A percentile compares a stretch with the other conserved stretches of the same genome.
phyloP scores from a whole-genome alignment of 345 rosid species.

The Arabis hirsuta region DNA sequence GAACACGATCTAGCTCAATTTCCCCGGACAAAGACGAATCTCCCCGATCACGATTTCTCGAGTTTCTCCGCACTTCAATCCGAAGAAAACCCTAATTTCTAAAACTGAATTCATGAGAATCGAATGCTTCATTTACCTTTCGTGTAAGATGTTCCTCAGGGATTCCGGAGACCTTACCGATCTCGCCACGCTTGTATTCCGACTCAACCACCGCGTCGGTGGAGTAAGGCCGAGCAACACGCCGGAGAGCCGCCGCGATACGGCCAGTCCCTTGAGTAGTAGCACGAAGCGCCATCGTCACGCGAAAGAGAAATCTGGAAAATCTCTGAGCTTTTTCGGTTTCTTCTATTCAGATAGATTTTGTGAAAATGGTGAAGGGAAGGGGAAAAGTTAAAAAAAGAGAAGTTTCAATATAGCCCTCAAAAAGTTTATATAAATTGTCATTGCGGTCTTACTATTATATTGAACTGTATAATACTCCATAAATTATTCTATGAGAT shows the following conservation, averaged over 20 bases:
- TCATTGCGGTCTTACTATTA: not conserved
- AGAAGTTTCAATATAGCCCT: constrained; percentile 11
- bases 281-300: constrained; percentile 62
- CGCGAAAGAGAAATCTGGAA: constrained; percentile 22
- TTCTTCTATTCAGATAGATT: constrained; percentile 21
- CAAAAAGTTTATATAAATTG: not conserved
- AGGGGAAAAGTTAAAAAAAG: not conserved
- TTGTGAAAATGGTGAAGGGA: not conserved
- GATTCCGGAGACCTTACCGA: constrained; percentile 90
- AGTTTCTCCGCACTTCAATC: not conserved
- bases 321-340: constrained; percentile 24
- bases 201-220: constrained; percentile 74
- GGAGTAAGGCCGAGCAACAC: constrained; percentile 54
- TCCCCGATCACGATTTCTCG: constrained; percentile 10
- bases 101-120: not conserved
- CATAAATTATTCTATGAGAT: not conserved
- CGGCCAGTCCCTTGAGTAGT: constrained; percentile 56
- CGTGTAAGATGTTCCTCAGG: constrained; percentile 85
- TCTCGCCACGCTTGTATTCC: constrained; percentile 79
- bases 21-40: not conserved
- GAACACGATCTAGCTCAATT: constrained; percentile 13
- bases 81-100: constrained; percentile 16
- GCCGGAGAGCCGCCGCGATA: constrained; percentile 42
- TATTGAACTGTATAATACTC: not conserved
- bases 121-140: constrained; percentile 47